These are phyloP conservation scores for Cyberlindnera maritima DNA, from an alignment of 805 yeast genomes.

Conservation along the genomic window DNA sequence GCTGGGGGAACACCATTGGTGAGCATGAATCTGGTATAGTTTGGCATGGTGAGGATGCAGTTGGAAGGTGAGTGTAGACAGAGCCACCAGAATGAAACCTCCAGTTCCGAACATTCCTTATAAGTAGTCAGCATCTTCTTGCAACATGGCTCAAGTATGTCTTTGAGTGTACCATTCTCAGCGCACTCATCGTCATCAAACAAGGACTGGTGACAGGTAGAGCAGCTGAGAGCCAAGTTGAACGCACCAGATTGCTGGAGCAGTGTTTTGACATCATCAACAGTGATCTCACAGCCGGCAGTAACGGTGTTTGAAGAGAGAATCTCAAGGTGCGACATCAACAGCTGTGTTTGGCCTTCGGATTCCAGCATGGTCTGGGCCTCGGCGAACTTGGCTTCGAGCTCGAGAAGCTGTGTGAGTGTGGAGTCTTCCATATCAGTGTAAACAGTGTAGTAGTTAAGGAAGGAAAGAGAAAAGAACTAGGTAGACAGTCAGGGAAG, in stretches of 20 bases:
- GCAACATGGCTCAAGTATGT: conserved; percentile 24
- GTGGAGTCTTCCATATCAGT: conserved; percentile 16
- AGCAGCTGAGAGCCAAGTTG: conserved; percentile 25
- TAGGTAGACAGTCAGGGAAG: too few relatives aligned
- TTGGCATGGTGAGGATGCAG: conserved; percentile 45
- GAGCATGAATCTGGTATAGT: conserved; percentile 43
- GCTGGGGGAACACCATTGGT: conserved; percentile 41
- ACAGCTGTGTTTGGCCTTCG: conserved; percentile 10
- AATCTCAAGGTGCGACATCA: conserved; percentile 14
- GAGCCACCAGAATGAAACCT: conserved; percentile 42
- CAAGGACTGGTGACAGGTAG: conserved; percentile 26
- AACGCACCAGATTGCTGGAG: conserved; percentile 24
- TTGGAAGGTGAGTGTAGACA: conserved; percentile 42
- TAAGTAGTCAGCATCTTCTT: conserved; percentile 10
- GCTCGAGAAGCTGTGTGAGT: conserved; percentile 22
- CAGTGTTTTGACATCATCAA: conserved; percentile 23
- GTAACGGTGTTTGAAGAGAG: conserved; percentile 6
- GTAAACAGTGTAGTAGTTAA: background rate
- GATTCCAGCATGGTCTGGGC: conserved; percentile 7
- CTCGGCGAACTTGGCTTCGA: conserved; percentile 16
- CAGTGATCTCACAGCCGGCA: conserved; percentile 29
- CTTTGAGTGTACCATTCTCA: conserved; percentile 7
- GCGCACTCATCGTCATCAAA: conserved; percentile 27
- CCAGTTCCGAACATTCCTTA: conserved; percentile 26
- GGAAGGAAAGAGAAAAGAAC: background rate